phyloP scores from a whole-genome alignment of 106 monocot genomes.

The Amphibolis antarctica region DNA sequence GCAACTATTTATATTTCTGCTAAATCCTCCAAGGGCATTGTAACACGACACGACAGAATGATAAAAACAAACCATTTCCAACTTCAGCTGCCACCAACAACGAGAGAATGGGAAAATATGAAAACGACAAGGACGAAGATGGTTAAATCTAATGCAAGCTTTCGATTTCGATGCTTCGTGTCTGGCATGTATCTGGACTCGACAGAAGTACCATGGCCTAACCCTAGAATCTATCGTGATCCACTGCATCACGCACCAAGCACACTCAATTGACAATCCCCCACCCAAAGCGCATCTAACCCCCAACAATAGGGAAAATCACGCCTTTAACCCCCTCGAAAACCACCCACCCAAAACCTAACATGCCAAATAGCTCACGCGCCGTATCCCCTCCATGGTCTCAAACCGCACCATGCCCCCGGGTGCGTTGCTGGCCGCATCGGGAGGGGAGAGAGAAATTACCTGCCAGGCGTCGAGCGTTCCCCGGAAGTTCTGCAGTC shows the following conservation, averaged over 20 bases:
- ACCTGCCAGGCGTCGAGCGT: conserved; percentile 99
- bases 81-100: too few species aligned
- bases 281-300: background rate
- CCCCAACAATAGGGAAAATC: background rate
- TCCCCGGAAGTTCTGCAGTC: conserved; percentile 93
- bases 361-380: background rate
- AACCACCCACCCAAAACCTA: background rate
- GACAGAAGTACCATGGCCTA: too few species aligned
- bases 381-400: background rate
- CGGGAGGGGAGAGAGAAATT: background rate
- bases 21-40: too few species aligned
- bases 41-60: too few species aligned
- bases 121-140: too few species aligned
- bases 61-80: too few species aligned
- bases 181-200: too few species aligned
- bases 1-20: too few species aligned
- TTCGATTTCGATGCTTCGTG: too few species aligned
- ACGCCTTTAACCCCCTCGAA: background rate
- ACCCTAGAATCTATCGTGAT: too few species aligned
- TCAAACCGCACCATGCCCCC: background rate
- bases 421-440: background rate
- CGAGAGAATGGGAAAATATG: too few species aligned
- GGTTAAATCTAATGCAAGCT: too few species aligned
- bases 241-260: background rate
- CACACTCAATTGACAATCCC: conserved; percentile 2